phyloP scores from a whole-genome alignment of 2,329 filamentous ascomycete species.

The Monosporascus sp. region DNA sequence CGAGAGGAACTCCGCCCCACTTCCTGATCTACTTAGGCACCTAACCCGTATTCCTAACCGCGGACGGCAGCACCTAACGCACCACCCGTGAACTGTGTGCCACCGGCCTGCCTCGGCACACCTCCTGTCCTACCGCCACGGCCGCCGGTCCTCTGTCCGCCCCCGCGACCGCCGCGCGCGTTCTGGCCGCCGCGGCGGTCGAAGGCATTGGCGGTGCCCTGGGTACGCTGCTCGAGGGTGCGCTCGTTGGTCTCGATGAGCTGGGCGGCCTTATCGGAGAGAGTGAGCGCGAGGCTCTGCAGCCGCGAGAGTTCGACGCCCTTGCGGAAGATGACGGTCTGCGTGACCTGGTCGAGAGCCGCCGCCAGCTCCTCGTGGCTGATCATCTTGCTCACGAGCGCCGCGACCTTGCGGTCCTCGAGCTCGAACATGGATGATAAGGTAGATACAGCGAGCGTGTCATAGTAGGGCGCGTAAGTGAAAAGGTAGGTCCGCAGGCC shows the following conservation, averaged over 20 bases:
- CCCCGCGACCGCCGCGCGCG: constrained; percentile 57
- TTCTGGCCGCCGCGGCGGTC: constrained; percentile 82
- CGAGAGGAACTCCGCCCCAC: constrained; percentile 12
- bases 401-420: constrained; percentile 81
- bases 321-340: constrained; percentile 98
- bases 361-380: constrained; percentile 96
- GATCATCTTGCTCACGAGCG: constrained; percentile 98
- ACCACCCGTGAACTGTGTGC: constrained; percentile 77
- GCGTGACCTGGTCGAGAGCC: constrained; percentile 94
- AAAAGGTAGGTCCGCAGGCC: constrained; percentile 97
- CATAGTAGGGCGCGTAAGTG: constrained; percentile 98
- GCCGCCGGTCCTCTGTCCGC: constrained; percentile 47
- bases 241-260: constrained; percentile 97
- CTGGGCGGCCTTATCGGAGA: constrained; percentile 92
- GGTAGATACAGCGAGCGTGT: constrained; percentile 83
- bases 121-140: constrained; percentile 44
- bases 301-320: constrained; percentile 95
- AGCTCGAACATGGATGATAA: constrained; percentile 95
- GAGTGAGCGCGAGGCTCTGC: constrained; percentile 87
- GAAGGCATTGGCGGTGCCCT: constrained; percentile 92
- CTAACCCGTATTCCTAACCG: constrained; percentile 35
- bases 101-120: constrained; percentile 62
- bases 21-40: constrained; percentile 7
- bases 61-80: constrained; percentile 66
- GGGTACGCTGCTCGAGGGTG: constrained; percentile 92